phyloP scores from a whole-genome alignment of 73 alveolate genomes.

The Paramecium primaurelia region DNA sequence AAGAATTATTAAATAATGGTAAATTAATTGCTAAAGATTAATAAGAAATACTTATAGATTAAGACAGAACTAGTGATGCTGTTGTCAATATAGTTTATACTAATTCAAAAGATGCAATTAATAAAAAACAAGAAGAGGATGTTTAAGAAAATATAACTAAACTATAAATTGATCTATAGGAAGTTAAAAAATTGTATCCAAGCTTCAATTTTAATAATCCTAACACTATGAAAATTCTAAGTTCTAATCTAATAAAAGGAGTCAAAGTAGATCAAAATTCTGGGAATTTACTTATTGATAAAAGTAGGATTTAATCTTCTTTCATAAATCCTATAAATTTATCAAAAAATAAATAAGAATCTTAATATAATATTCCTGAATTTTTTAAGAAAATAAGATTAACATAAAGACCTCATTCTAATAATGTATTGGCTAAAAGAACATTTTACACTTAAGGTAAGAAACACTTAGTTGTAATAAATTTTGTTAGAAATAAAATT shows the following conservation, averaged over 20 bases:
- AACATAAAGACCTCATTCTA: neutral
- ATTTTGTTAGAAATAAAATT: neutral
- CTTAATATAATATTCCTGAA: neutral
- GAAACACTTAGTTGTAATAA: conserved; percentile 7
- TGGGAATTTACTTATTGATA: neutral
- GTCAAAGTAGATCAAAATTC: neutral
- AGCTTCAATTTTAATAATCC: neutral
- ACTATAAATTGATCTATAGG: neutral
- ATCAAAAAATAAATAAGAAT: neutral
- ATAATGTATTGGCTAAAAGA: neutral
- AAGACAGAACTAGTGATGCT: neutral
- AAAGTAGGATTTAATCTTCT: conserved; percentile 22
- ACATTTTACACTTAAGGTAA: neutral
- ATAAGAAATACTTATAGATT: neutral
- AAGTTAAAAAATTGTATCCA: conserved; percentile 5
- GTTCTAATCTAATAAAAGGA: neutral
- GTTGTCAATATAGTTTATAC: conserved; percentile 5
- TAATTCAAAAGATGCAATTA: neutral
- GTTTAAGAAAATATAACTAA: neutral
- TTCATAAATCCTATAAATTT: neutral
- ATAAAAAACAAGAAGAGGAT: neutral
- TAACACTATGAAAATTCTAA: neutral
- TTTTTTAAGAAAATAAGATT: neutral
- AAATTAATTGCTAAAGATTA: neutral
- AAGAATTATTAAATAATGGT: neutral